Evolutionary conservation across 1,284 basidiomycete genomes (phyloP), one percentile per base, ranked within the genome.

Genomic region (Gymnopus androsaceus): DNA sequence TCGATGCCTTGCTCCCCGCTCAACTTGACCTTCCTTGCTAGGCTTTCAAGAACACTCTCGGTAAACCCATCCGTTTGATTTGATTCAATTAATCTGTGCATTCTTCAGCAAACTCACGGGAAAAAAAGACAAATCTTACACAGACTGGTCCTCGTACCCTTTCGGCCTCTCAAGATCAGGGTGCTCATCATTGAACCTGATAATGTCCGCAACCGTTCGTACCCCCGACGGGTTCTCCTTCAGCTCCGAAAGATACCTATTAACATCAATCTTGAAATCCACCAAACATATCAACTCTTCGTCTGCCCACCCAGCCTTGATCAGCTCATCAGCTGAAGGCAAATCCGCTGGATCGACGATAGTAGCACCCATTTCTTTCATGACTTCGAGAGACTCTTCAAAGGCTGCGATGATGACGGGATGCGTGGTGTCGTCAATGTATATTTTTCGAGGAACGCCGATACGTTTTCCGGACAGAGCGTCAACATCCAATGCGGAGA

Each of bases 321-420:
- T 69, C 44, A 85, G 75, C 47, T 84, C 83, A 4, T 79, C 72
- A 5, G 80, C 81, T 37, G 76, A 78, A 0, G 84, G 83, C 11
- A 87, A 64, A 64, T 87, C 78, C 2, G 83, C 84, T 2, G 83
- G 82, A 65, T 87, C 85, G 5, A 87, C 72, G 9, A 87, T 69
- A 0, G 78, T 82, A 1, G 84, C 85, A 4, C 85, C 85, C 2
- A 87, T 72, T 1, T 61, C 59, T 41, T 72, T 67, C 28, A 88
- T 73, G 0, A 72, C 76, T 15, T 71, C 61, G 33, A 87, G 63
- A 0, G 83, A 80, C 31, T 74, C 59, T 45, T 83, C 76, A 58
- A 86, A 86, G 4, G 74, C 77, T 11, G 69, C 62, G 31, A 75
- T 73, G 9, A 80, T 69, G 21, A 67, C 73, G 5, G 74, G 75